Base-by-base conservation (phyloP, 371 early-diverging fungal genomes). In the Apophysomyces ossiformis region DNA sequence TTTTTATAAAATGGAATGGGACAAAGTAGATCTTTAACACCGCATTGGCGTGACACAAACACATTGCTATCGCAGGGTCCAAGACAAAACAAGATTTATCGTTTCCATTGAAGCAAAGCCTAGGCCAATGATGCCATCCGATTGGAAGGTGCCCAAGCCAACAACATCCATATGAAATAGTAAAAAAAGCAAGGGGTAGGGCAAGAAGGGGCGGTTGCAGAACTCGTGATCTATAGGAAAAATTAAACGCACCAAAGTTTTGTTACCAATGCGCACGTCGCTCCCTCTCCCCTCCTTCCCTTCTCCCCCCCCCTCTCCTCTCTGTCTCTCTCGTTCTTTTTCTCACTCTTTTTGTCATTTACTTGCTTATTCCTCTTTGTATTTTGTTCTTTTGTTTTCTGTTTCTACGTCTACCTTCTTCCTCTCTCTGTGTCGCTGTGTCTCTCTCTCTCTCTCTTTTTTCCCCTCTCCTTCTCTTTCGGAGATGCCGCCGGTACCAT, bases 241-340 rank as follows among this genome's bases (percentile, higher is more conserved):
- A 50, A 26, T 26, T 50, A 50, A 50, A 50, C 21, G 21, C 54
- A 21, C 54, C 54, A 21, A 50, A 3, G 16, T 50, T 50, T 50
- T 50, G 54, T 50, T 50, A 50, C 54, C 54, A 50, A 50, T 50
- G 54, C 54, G 54, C 11, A 18, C 9, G 54, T 21, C 54, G 16
- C 9, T 50, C 54, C 21, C 21, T 50, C 21, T 50, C 41, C 21
- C 26, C 13, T 41, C 13, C 13, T 13, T 8, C 11, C 54, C 21
- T 26, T 50, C 54, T 50, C 54, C 9, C 54, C 21, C 21, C 21
- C 9, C 47, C 21, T 0, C 21, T 21, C 16, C 0, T 45, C 13
- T 45, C 16, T 45, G 12, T 45, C 16, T 45, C 16, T 45, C 12
- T 21, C 1, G 0, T 21, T 21, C 21, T 21, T 26, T 26, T 26